Evolutionary conservation across 177 flowering plant species (phyloP).

Genomic region (Vitis hybrid): DNA sequence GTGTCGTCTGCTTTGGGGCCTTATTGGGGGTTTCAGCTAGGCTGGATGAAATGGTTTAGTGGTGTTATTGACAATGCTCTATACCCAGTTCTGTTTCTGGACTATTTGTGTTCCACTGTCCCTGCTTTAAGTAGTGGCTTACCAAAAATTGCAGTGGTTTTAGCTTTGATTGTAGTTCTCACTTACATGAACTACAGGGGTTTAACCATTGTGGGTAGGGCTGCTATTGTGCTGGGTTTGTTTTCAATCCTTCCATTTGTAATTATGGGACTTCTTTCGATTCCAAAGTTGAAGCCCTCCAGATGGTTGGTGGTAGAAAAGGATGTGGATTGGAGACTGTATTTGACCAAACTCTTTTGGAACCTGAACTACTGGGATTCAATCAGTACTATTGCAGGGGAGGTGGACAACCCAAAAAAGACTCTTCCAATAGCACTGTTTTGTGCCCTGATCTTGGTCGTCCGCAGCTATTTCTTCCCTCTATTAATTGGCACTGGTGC

Average conservation of each 20-base stretch:
- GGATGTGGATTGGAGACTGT: conserved; percentile 14
- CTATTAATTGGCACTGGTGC: conserved; percentile 12
- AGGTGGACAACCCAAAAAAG: conserved; percentile 7
- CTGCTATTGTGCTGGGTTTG: conserved; percentile 11
- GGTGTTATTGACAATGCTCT: too few species aligned
- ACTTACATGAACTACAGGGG: conserved; percentile 4
- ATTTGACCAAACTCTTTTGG: conserved; percentile 20
- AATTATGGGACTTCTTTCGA: conserved; percentile 16
- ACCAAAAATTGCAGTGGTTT: conserved; percentile 4
- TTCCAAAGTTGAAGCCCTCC: conserved; percentile 14
- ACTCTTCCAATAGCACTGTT: conserved; percentile 12
- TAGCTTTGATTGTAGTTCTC: conserved; percentile 8
- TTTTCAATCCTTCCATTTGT: conserved; percentile 20
- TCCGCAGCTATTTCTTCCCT: conserved; percentile 8
- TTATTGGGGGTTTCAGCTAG: too few species aligned
- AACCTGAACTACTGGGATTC: conserved; percentile 24
- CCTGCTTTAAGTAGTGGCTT: conserved; percentile 12
- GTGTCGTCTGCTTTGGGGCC: too few species aligned
- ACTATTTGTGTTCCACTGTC: conserved; percentile 11
- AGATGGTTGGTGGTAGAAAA: conserved; percentile 20
- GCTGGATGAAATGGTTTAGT: too few species aligned
- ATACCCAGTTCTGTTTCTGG: conserved; percentile 3
- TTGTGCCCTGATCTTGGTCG: conserved; percentile 15
- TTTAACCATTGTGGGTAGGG: background rate
- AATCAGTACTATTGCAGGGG: conserved; percentile 15